Evolutionary conservation across 1,284 basidiomycete genomes (phyloP).

Genomic region (Cutaneotrichosporon dermatis): DNA sequence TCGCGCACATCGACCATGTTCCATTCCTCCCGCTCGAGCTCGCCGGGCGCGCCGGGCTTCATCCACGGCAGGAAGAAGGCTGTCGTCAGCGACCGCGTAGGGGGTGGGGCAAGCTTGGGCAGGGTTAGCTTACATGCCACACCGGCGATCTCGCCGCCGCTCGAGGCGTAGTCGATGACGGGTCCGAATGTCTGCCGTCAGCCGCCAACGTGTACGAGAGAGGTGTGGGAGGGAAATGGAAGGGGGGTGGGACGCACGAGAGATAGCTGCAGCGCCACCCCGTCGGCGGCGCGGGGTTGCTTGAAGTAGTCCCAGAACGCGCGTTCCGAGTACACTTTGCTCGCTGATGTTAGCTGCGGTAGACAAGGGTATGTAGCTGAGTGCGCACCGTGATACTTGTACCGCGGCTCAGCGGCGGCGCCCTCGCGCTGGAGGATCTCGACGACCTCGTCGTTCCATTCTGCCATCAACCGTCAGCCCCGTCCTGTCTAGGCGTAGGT

Average conservation of each 20-base stretch:
- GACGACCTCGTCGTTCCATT: conserved; percentile 59
- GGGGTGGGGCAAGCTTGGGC: too few species aligned
- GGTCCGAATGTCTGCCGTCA: conserved; percentile 5
- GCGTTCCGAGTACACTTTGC: conserved; percentile 31
- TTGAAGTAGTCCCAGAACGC: conserved; percentile 32
- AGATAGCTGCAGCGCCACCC: conserved; percentile 8
- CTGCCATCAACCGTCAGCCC: conserved; percentile 20
- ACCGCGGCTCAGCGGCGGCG: background rate
- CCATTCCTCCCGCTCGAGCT: background rate
- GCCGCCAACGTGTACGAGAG: too few species aligned
- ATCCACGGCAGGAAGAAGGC: conserved; percentile 3
- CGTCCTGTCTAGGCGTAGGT: too few species aligned
- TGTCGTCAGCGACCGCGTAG: background rate
- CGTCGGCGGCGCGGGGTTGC: conserved; percentile 3
- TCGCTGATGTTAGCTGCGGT: conserved; percentile 3
- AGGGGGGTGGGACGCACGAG: background rate
- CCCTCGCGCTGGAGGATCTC: conserved; percentile 6
- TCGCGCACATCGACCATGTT: conserved; percentile 13
- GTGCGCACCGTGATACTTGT: conserved; percentile 14
- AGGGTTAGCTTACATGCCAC: conserved; percentile 32
- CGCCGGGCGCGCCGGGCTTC: background rate
- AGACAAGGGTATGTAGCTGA: background rate
- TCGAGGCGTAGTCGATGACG: conserved; percentile 15
- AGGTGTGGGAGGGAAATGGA: too few species aligned
- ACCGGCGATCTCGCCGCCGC: conserved; percentile 25